Percentiles rank a stretch among this genome's conserved stretches.
These are phyloP conservation scores for Musa acuminata DNA, from an alignment of 176 grass and related monocot species.

Conservation along the genomic window DNA sequence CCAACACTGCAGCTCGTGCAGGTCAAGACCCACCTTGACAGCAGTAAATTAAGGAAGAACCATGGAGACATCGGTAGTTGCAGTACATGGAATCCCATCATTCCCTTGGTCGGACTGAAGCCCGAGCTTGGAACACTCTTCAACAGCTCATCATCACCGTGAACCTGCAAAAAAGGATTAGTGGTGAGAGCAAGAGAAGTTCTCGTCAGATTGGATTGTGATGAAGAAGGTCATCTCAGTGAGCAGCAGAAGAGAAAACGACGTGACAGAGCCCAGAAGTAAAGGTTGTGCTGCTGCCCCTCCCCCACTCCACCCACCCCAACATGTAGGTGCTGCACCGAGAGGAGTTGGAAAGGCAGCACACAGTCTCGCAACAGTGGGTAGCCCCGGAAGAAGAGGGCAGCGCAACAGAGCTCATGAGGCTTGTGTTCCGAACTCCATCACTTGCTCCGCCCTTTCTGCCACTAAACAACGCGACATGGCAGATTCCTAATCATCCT, in stretches of 20 bases:
- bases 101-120: slow-evolving; percentile 1
- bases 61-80: background rate
- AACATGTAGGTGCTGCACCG: background rate
- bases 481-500: slow-evolving; percentile 25
- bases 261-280: background rate
- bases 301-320: slow-evolving; percentile 4
- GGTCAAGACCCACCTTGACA: too few species aligned
- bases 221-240: background rate
- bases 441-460: slow-evolving; percentile 17
- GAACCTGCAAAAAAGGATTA: background rate
- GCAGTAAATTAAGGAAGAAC: background rate
- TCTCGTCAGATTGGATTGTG: background rate
- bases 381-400: background rate
- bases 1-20: background rate
- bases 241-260: background rate
- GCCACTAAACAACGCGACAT: slow-evolving; percentile 18
- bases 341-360: slow-evolving; percentile 5
- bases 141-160: background rate
- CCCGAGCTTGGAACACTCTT: too few species aligned
- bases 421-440: slow-evolving; percentile 16
- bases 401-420: slow-evolving; percentile 12
- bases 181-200: background rate
- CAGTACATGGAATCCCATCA: background rate
- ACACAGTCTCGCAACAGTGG: background rate
- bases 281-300: background rate